Percentiles rank a stretch among this genome's conserved stretches.
Evolutionary conservation across 371 early-diverging fungal genomes (phyloP).

Genomic region (Mortierella sp.): DNA sequence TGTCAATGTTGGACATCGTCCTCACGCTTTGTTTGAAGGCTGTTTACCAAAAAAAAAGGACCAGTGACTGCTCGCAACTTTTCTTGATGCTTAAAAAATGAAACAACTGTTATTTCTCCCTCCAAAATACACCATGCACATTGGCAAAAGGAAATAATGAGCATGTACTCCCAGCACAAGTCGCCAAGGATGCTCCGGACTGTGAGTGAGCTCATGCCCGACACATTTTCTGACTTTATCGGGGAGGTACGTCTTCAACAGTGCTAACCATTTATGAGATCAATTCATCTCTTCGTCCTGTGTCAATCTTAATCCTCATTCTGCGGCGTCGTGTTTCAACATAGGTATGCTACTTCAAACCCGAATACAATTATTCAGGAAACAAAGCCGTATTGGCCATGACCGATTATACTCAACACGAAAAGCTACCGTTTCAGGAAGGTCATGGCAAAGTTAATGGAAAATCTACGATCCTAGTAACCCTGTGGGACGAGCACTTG

Average conservation of each 20-base stretch:
- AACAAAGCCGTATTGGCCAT: constrained; percentile 14
- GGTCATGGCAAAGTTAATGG: constrained; percentile 21
- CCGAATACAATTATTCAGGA: background rate
- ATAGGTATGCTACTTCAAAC: constrained; percentile 23
- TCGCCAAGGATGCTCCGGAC: background rate
- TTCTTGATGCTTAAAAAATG: too few species aligned
- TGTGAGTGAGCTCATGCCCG: background rate
- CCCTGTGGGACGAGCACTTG: constrained; percentile 47
- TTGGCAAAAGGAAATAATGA: background rate
- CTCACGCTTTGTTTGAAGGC: too few species aligned
- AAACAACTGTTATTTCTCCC: background rate
- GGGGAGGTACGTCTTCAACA: constrained; percentile 3
- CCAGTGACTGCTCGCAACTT: too few species aligned
- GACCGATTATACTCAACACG: constrained; percentile 50
- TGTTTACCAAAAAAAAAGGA: too few species aligned
- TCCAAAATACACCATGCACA: background rate
- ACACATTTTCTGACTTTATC: constrained; percentile 4
- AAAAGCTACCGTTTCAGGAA: constrained; percentile 18
- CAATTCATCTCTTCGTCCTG: background rate
- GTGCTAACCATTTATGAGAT: background rate
- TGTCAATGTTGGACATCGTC: too few species aligned
- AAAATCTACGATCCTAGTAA: constrained; percentile 22
- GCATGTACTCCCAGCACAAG: background rate
- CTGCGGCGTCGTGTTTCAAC: background rate
- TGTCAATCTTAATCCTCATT: background rate